phyloP scores from a whole-genome alignment of 495 filamentous ascomycete species.

The Penicillium macrosclerotiorum region DNA sequence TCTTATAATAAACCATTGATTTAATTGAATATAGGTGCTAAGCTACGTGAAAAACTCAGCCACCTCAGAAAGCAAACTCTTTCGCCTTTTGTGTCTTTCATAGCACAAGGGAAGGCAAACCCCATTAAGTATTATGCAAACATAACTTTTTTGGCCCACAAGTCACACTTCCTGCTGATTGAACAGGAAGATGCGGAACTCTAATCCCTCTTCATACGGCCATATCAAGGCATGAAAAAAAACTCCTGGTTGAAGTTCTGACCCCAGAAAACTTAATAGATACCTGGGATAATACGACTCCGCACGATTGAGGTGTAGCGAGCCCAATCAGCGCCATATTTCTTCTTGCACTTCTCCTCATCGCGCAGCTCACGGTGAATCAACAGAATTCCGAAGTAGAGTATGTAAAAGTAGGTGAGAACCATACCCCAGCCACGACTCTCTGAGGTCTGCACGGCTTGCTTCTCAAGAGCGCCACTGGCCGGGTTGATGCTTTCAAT shows the following conservation, averaged over 20 bases:
- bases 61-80: too few relatives aligned
- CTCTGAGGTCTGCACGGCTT: constrained; percentile 65
- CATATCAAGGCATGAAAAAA: too few relatives aligned
- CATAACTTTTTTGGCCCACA: too few relatives aligned
- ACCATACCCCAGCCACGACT: constrained; percentile 78
- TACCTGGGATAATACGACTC: constrained; percentile 83
- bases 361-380: constrained; percentile 90
- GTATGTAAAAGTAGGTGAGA: constrained; percentile 91
- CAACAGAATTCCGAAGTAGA: constrained; percentile 88
- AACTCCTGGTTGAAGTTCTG: background rate
- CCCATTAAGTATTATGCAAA: too few relatives aligned
- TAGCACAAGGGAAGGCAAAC: too few relatives aligned
- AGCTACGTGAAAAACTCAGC: too few relatives aligned
- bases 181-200: too few relatives aligned
- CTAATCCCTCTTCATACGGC: too few relatives aligned
- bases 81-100: too few relatives aligned
- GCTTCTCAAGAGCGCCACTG: constrained; percentile 53
- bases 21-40: constrained; percentile 2
- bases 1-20: constrained; percentile 1
- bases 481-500: constrained; percentile 42
- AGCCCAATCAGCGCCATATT: constrained; percentile 94
- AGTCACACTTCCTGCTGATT: too few relatives aligned
- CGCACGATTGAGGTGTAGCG: constrained; percentile 80
- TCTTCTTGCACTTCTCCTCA: constrained; percentile 85
- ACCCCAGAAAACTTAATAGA: constrained; percentile 59